Evolutionary conservation across 2,329 filamentous ascomycete species (phyloP).

Genomic region (Neoarthrinium moseri): DNA sequence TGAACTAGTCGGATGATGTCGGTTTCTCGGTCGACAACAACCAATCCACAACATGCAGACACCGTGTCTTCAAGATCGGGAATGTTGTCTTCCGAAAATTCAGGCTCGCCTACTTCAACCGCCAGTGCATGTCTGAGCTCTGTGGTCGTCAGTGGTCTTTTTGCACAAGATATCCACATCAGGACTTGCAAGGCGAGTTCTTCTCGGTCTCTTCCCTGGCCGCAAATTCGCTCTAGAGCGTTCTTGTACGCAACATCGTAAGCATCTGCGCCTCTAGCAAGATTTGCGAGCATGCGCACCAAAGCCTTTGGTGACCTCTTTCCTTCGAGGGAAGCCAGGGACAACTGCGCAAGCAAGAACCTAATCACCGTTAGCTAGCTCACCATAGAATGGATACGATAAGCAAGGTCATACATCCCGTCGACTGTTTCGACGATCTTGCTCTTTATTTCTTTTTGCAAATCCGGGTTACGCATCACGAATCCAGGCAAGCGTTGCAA

Average conservation of each 20-base stretch:
- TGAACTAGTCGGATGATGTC: conserved; percentile 38
- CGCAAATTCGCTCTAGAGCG: conserved; percentile 38
- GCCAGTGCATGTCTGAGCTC: conserved; percentile 43
- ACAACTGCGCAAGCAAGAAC: conserved; percentile 36
- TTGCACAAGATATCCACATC: conserved; percentile 37
- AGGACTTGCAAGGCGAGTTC: conserved; percentile 35
- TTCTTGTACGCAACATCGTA: conserved; percentile 37
- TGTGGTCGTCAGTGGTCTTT: conserved; percentile 24
- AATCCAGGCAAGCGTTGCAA: conserved; percentile 16
- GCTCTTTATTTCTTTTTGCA: conserved; percentile 18
- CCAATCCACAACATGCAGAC: conserved; percentile 25
- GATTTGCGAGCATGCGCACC: conserved; percentile 22
- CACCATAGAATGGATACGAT: too few species aligned
- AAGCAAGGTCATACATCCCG: neutral
- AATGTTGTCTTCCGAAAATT: conserved; percentile 31
- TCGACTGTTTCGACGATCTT: conserved; percentile 14
- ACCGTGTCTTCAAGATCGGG: conserved; percentile 6
- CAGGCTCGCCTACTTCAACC: conserved; percentile 21
- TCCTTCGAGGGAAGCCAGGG: conserved; percentile 29
- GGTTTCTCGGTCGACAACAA: conserved; percentile 36
- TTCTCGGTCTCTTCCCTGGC: conserved; percentile 27
- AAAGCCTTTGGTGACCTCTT: conserved; percentile 31
- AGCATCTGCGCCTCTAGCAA: conserved; percentile 27
- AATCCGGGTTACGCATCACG: conserved; percentile 9
- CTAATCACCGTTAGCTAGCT: conserved; percentile 15